These are phyloP conservation scores for Asterella californica DNA, from an alignment of 225 moss, liverwort and hornwort genomes.

Conservation along the genomic window DNA sequence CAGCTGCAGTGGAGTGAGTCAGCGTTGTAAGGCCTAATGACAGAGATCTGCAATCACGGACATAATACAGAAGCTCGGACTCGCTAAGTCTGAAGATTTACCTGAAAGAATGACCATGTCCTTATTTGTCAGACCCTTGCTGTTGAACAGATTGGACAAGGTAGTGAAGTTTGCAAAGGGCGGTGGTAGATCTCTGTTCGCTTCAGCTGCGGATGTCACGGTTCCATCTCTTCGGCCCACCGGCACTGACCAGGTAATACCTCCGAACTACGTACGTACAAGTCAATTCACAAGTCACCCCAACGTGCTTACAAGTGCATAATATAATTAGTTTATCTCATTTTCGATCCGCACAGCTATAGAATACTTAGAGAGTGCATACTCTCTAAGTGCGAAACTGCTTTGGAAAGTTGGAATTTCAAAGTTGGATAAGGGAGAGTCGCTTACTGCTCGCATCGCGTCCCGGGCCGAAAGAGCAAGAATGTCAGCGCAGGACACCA, in stretches of 20 bases:
- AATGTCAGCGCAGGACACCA: conserved; percentile 43
- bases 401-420: no score
- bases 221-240: conserved; percentile 40
- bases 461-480: conserved; percentile 35
- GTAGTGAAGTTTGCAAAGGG: conserved; percentile 28
- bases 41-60: neutral
- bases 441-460: conserved; percentile 6
- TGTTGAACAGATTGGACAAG: conserved; percentile 30
- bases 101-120: conserved; percentile 43
- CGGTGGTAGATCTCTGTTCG: conserved; percentile 30
- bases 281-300: neutral
- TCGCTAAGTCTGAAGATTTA: no score
- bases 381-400: no score
- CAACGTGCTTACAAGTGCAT: no score
- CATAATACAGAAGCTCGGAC: neutral
- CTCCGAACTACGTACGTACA: neutral
- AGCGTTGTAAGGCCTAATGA: neutral
- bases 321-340: no score
- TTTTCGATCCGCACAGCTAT: no score
- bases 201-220: conserved; percentile 31
- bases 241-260: conserved; percentile 24
- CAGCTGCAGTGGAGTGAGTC: no score
- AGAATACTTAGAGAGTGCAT: no score
- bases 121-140: conserved; percentile 18
- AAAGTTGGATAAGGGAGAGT: no score